A percentile compares a stretch with the other conserved stretches of the same genome.
phyloP scores from a whole-genome alignment of 805 yeast species.

The Maudiozyma pseudohumilis region DNA sequence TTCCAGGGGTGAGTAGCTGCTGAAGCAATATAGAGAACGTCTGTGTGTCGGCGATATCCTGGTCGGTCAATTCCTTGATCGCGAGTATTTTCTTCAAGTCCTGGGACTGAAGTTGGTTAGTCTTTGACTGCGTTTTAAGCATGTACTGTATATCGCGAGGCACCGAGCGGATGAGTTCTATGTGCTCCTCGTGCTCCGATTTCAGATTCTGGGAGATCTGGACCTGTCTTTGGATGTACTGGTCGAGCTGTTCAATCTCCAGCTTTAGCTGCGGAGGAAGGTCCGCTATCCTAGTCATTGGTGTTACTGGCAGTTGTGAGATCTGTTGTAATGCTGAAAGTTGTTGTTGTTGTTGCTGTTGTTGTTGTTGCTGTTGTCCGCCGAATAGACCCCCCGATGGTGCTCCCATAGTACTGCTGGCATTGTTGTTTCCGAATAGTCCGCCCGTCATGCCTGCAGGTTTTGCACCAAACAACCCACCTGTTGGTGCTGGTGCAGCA shows the following conservation, averaged over 20 bases:
- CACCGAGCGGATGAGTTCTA: slow-evolving; percentile 53
- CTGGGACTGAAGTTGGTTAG: slow-evolving; percentile 51
- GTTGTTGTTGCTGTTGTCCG: slow-evolving; percentile 12
- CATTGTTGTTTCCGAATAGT: slow-evolving; percentile 23
- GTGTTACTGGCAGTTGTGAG: slow-evolving; percentile 43
- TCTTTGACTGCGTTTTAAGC: slow-evolving; percentile 48
- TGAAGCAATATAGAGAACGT: slow-evolving; percentile 44
- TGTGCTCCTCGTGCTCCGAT: slow-evolving; percentile 52
- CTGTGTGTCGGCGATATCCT: slow-evolving; percentile 37
- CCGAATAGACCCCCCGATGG: slow-evolving; percentile 25
- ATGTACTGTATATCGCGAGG: slow-evolving; percentile 64
- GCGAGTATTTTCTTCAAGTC: slow-evolving; percentile 38
- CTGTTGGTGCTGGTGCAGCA: not conserved
- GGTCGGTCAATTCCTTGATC: slow-evolving; percentile 36
- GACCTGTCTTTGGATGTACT: slow-evolving; percentile 64
- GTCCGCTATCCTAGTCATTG: slow-evolving; percentile 68
- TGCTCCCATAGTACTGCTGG: slow-evolving; percentile 2
- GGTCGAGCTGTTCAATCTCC: slow-evolving; percentile 61
- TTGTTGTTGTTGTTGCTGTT: slow-evolving; percentile 21
- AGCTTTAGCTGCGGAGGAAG: slow-evolving; percentile 60
- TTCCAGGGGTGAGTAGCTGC: slow-evolving; percentile 44
- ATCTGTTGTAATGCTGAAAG: slow-evolving; percentile 35
- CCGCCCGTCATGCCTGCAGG: slow-evolving; percentile 21
- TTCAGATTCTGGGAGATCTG: slow-evolving; percentile 59
- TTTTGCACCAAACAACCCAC: slow-evolving; percentile 23